These are phyloP conservation scores for Phialophora expanda DNA, from an alignment of 2,329 filamentous ascomycete genomes.

Conservation along the genomic window DNA sequence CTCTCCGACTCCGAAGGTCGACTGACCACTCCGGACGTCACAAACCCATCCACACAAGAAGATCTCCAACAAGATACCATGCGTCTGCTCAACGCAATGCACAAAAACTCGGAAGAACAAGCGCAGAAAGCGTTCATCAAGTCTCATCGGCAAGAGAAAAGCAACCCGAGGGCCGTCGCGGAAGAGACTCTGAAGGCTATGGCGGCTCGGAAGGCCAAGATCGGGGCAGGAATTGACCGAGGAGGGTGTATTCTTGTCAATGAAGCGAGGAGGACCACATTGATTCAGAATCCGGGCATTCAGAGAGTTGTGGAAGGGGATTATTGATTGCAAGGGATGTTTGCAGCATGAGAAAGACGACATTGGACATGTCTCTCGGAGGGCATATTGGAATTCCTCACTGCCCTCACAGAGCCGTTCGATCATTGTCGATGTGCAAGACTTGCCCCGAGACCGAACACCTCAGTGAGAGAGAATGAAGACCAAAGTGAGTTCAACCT, in stretches of 20 bases:
- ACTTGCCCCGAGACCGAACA: too few species aligned
- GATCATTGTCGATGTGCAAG: background rate
- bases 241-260: conserved; percentile 61
- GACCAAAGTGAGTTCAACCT: background rate
- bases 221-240: conserved; percentile 60
- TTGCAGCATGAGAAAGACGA: background rate
- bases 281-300: conserved; percentile 58
- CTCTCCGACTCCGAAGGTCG: conserved; percentile 37
- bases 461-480: background rate
- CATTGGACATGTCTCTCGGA: too few species aligned
- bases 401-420: background rate
- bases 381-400: background rate
- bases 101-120: conserved; percentile 40
- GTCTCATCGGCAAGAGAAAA: conserved; percentile 48
- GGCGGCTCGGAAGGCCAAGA: conserved; percentile 55
- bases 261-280: conserved; percentile 55
- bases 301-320: conserved; percentile 44
- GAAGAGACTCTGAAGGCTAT: conserved; percentile 53
- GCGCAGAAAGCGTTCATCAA: conserved; percentile 50
- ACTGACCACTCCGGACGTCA: conserved; percentile 32
- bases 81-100: conserved; percentile 41
- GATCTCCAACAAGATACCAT: conserved; percentile 42
- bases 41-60: conserved; percentile 41
- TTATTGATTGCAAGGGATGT: conserved; percentile 22
- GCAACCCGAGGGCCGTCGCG: conserved; percentile 53